Percentiles rank a stretch among this genome's conserved stretches.
phyloP scores from a whole-genome alignment of 768 basidiomycete genomes.

The Gymnopilus junonius region DNA sequence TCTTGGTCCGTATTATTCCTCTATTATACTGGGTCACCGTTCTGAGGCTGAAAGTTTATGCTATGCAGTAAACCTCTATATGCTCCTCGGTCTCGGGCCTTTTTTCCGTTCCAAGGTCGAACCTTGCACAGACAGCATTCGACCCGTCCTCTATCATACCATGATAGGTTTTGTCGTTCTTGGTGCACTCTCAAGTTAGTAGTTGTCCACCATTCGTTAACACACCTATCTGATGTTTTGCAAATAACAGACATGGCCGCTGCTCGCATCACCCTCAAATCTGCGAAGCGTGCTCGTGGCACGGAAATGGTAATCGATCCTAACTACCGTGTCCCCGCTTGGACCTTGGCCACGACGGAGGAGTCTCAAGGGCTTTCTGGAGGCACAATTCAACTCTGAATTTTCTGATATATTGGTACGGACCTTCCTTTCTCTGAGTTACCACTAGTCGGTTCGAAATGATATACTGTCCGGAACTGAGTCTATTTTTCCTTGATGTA shows the following conservation, averaged over 20 bases:
- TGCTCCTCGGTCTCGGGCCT: neutral
- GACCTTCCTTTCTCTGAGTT: too few species aligned
- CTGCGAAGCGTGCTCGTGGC: conserved; percentile 1
- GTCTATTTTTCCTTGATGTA: too few species aligned
- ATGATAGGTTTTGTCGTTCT: neutral
- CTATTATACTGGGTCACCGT: neutral
- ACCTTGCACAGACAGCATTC: neutral
- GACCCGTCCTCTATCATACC: neutral
- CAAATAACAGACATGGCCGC: neutral
- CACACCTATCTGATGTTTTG: neutral
- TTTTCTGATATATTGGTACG: neutral
- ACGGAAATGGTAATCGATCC: neutral
- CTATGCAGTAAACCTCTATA: neutral
- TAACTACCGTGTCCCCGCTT: conserved; percentile 6
- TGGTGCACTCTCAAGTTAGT: neutral
- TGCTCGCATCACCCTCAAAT: neutral
- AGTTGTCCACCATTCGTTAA: neutral
- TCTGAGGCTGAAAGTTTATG: neutral
- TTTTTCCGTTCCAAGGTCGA: neutral
- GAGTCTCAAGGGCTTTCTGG: neutral
- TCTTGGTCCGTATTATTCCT: neutral
- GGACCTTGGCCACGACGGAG: conserved; percentile 1
- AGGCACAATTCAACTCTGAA: neutral
- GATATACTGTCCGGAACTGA: too few species aligned
- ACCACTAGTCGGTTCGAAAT: too few species aligned